These are phyloP conservation scores for Candida railenensis DNA, from an alignment of 805 yeast species.

Conservation along the genomic window DNA sequence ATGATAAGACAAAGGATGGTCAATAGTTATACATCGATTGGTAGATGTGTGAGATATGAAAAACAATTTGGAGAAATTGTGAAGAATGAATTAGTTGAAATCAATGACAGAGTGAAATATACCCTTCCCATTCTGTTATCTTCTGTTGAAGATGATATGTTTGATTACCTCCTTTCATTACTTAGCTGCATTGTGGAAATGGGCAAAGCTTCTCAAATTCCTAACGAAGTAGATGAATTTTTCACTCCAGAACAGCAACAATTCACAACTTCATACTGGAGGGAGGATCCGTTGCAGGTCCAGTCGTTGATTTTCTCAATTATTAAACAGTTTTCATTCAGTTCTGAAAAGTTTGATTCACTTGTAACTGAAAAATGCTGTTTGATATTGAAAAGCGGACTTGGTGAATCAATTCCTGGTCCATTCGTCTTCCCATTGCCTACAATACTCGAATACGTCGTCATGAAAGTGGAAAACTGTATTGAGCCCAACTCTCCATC, in stretches of 20 bases:
- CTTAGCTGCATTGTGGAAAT: slow-evolving; percentile 65
- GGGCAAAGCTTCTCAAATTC: slow-evolving; percentile 65
- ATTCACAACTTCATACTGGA: slow-evolving; percentile 42
- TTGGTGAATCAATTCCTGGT: slow-evolving; percentile 61
- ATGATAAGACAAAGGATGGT: slow-evolving; percentile 59
- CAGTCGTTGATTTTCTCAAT: slow-evolving; percentile 41
- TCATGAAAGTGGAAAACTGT: slow-evolving; percentile 23
- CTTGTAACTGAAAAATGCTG: slow-evolving; percentile 64
- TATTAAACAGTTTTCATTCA: slow-evolving; percentile 42
- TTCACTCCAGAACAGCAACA: slow-evolving; percentile 33
- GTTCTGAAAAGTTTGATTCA: slow-evolving; percentile 31
- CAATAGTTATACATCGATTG: slow-evolving; percentile 61
- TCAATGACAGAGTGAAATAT: slow-evolving; percentile 9
- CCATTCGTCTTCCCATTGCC: slow-evolving; percentile 58
- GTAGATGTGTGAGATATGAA: slow-evolving; percentile 54
- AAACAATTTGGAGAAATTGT: slow-evolving; percentile 21
- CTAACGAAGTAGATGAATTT: slow-evolving; percentile 46
- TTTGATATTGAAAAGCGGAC: slow-evolving; percentile 59
- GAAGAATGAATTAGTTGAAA: slow-evolving; percentile 11
- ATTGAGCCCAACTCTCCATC: background rate
- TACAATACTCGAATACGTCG: slow-evolving; percentile 40
- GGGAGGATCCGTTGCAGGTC: slow-evolving; percentile 44
- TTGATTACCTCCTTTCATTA: slow-evolving; percentile 53
- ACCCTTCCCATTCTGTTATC: background rate
- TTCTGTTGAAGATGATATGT: slow-evolving; percentile 6